phyloP scores from a whole-genome alignment of 768 basidiomycete species.

The Pleurotus tuoliensis region DNA sequence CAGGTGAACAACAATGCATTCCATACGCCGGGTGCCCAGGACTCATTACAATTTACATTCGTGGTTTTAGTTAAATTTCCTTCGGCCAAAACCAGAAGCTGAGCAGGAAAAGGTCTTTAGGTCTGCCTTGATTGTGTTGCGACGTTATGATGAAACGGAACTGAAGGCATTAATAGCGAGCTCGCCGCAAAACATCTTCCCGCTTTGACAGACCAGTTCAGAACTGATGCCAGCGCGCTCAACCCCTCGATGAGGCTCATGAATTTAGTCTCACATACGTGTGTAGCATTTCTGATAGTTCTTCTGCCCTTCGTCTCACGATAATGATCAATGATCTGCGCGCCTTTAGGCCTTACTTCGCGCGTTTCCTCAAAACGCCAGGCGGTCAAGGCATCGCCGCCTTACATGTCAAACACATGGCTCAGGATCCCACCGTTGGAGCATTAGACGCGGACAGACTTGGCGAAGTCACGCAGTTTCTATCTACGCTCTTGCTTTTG shows the following conservation, averaged over 20 bases:
- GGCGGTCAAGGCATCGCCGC: slow-evolving; percentile 28
- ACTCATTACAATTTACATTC: no score
- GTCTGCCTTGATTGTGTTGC: slow-evolving; percentile 1
- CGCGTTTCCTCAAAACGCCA: slow-evolving; percentile 29
- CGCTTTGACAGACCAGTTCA: slow-evolving; percentile 25
- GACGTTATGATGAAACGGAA: background rate
- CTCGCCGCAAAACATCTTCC: slow-evolving; percentile 37
- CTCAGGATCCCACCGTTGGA: slow-evolving; percentile 16
- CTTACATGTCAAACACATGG: slow-evolving; percentile 33
- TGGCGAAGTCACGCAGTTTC: slow-evolving; percentile 34
- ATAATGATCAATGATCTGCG: background rate
- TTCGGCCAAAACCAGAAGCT: background rate
- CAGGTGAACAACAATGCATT: no score
- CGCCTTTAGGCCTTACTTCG: slow-evolving; percentile 33
- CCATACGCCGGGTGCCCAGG: no score
- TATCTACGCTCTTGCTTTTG: slow-evolving; percentile 34
- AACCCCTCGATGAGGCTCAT: slow-evolving; percentile 24
- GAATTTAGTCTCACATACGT: slow-evolving; percentile 32
- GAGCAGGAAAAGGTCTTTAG: slow-evolving; percentile 17
- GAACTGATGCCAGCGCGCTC: slow-evolving; percentile 17
- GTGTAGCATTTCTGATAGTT: slow-evolving; percentile 9
- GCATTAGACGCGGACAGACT: slow-evolving; percentile 21
- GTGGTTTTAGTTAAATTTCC: no score
- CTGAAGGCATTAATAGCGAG: slow-evolving; percentile 16
- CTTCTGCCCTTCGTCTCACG: background rate